Percentiles rank a stretch among this genome's conserved stretches.
Evolutionary conservation across 2,329 filamentous ascomycete genomes (phyloP).

Genomic region (Trichoderma sp.): DNA sequence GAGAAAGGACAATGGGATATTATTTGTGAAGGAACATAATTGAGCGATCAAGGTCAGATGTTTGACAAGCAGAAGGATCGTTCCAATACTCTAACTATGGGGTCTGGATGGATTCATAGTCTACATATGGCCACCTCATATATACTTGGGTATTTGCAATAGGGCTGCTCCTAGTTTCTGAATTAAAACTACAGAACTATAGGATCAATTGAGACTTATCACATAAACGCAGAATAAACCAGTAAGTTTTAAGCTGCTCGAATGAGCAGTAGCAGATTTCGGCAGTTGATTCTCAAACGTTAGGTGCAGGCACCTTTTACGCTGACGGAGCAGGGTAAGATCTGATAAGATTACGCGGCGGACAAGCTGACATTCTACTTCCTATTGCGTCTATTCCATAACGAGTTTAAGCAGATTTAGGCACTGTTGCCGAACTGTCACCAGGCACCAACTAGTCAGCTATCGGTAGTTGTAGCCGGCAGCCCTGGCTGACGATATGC

Average conservation of each 20-base stretch:
- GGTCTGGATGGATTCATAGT: too few relatives aligned
- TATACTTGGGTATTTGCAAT: too few relatives aligned
- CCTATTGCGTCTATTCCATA: not conserved
- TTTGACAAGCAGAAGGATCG: too few relatives aligned
- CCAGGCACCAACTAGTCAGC: not conserved
- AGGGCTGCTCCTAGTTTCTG: too few relatives aligned
- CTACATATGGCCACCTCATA: too few relatives aligned
- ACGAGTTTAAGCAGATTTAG: not conserved
- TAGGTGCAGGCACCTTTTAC: not conserved
- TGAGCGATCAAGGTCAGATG: too few relatives aligned
- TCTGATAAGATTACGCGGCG: not conserved
- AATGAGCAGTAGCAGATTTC: not conserved
- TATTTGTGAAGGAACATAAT: too few relatives aligned
- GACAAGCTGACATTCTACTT: not conserved
- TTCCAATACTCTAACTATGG: too few relatives aligned
- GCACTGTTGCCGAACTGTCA: not conserved
- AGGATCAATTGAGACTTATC: too few relatives aligned
- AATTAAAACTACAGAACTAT: too few relatives aligned
- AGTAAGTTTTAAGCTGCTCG: not conserved
- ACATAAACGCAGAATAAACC: not conserved
- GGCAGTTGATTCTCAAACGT: not conserved
- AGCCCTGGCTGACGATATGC: not conserved
- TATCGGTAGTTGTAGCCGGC: not conserved
- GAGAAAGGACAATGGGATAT: too few relatives aligned
- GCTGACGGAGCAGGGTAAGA: not conserved